A percentile compares a stretch with the other conserved stretches of the same genome.
Evolutionary conservation across 768 basidiomycete species (phyloP).

Genomic region (Coprinopsis cinerea): DNA sequence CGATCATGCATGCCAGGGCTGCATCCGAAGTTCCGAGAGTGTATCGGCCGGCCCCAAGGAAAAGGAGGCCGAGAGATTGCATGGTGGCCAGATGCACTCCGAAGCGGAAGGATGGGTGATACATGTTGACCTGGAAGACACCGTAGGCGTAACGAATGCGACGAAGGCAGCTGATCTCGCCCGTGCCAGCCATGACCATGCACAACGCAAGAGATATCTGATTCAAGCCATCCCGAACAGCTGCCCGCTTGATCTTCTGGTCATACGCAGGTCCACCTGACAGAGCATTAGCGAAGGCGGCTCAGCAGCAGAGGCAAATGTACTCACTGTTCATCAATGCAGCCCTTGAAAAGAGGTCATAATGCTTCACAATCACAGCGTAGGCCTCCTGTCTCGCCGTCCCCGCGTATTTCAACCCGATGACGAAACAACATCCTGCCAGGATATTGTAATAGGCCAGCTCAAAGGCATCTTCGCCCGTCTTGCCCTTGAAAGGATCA

Average conservation of each 20-base stretch:
- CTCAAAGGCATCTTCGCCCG: constrained; percentile 68
- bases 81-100: constrained; percentile 89
- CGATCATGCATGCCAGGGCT: constrained; percentile 83
- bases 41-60: constrained; percentile 89
- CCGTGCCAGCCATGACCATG: constrained; percentile 97
- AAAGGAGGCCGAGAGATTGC: constrained; percentile 84
- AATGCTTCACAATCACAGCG: constrained; percentile 71
- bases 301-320: background rate
- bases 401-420: constrained; percentile 91
- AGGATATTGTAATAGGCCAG: constrained; percentile 89
- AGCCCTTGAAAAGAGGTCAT: constrained; percentile 70
- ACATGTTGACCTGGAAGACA: constrained; percentile 62
- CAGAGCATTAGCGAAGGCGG: constrained; percentile 4
- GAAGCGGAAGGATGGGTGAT: constrained; percentile 67
- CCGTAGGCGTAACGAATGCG: constrained; percentile 88
- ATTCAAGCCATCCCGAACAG: constrained; percentile 83
- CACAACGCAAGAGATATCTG: constrained; percentile 80
- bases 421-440: constrained; percentile 85
- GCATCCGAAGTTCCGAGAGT: constrained; percentile 90
- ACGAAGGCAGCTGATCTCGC: constrained; percentile 85
- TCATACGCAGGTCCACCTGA: constrained; percentile 70
- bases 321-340: constrained; percentile 62
- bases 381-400: constrained; percentile 91
- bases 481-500: constrained; percentile 44
- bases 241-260: constrained; percentile 80